phyloP scores from a whole-genome alignment of 495 filamentous ascomycete genomes.

The Chaetomium fimeti region DNA sequence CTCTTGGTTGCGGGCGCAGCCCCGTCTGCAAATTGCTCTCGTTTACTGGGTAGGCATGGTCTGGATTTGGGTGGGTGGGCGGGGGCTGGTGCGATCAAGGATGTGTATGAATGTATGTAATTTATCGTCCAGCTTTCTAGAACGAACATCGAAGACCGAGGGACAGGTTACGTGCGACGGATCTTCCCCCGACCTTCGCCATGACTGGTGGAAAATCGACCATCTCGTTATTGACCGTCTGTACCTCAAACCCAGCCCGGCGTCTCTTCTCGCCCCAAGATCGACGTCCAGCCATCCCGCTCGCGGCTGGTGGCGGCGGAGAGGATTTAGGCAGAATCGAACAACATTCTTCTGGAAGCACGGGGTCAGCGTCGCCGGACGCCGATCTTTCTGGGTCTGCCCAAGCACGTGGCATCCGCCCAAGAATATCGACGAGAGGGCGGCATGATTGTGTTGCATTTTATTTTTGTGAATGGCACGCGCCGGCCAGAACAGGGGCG shows the following conservation, averaged over 20 bases:
- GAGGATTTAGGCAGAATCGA: not conserved
- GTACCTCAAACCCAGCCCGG: not conserved
- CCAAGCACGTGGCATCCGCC: not conserved
- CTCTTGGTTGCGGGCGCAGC: not conserved
- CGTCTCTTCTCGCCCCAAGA: not conserved
- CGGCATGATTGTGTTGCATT: not conserved
- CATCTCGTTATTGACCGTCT: not conserved
- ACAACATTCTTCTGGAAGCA: not conserved
- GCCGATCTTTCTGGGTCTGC: not conserved
- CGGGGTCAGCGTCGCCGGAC: not conserved
- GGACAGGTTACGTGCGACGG: not conserved
- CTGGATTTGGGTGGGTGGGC: not conserved
- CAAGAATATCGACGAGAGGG: not conserved
- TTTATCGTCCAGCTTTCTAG: not conserved
- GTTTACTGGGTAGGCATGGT: not conserved
- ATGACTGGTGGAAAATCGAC: not conserved
- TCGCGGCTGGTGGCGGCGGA: not conserved
- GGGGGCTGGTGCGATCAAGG: not conserved
- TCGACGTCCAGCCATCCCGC: not conserved
- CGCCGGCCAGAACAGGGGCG: too few relatives aligned
- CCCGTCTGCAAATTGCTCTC: not conserved
- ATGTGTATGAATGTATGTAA: not conserved
- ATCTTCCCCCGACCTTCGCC: not conserved
- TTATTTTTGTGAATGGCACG: not conserved
- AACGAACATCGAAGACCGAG: not conserved